A percentile compares a stretch with the other conserved stretches of the same genome.
These are phyloP conservation scores for Apophysomyces elegans DNA, from an alignment of 371 early-diverging fungal species.

Conservation along the genomic window DNA sequence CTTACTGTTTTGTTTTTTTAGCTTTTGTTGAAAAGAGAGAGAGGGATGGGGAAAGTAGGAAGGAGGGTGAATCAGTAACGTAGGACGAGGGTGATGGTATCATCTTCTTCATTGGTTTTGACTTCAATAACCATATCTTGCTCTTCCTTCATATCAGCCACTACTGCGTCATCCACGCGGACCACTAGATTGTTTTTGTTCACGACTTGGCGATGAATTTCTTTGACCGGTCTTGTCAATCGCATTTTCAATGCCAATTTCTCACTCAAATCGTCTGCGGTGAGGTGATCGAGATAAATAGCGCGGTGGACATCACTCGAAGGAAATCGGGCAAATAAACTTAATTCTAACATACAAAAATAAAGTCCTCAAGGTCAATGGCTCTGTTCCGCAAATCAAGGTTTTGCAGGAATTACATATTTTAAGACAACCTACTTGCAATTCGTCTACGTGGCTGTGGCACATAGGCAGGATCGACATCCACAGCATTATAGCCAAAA, in stretches of 20 bases:
- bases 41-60: not conserved
- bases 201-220: constrained; percentile 42
- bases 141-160: constrained; percentile 57
- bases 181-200: constrained; percentile 36
- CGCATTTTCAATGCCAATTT: constrained; percentile 41
- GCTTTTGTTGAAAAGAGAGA: not conserved
- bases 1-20: not conserved
- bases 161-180: constrained; percentile 54
- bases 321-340: constrained; percentile 55
- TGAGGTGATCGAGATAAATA: constrained; percentile 55
- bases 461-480: constrained; percentile 42
- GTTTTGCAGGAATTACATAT: not conserved
- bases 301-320: constrained; percentile 51
- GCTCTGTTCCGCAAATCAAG: no score
- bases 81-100: constrained; percentile 44
- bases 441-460: constrained; percentile 20
- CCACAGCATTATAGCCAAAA: constrained; percentile 15
- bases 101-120: constrained; percentile 42
- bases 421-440: constrained; percentile 2
- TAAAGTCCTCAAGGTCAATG: not conserved
- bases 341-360: constrained; percentile 35
- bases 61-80: constrained; percentile 33
- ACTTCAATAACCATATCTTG: constrained; percentile 58
- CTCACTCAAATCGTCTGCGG: constrained; percentile 40
- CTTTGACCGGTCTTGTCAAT: constrained; percentile 36